Conservation (phyloP, 495 filamentous ascomycete genomes). For the Hypomontagnella submonticulosa region DNA sequence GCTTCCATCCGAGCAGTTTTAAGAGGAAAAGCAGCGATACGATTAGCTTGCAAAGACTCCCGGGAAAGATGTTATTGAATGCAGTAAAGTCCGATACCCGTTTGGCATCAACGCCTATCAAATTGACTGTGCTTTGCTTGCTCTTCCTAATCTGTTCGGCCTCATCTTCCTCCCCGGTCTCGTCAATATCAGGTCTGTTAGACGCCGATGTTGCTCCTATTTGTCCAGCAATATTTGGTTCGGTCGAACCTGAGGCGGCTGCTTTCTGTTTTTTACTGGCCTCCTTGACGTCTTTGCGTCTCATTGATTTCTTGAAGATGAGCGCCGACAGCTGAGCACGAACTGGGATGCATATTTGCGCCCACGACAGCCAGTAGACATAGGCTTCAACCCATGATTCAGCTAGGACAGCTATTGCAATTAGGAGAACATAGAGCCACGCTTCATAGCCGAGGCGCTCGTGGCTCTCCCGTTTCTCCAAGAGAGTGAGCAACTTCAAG, state of each 20-base stretch:
- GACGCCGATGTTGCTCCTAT: constrained; percentile 41
- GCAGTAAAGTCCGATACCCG: constrained; percentile 76
- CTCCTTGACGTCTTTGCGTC: constrained; percentile 80
- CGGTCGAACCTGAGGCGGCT: constrained; percentile 29
- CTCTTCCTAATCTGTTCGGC: constrained; percentile 63
- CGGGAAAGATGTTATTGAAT: constrained; percentile 73
- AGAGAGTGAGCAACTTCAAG: constrained; percentile 67
- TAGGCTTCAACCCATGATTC: constrained; percentile 69
- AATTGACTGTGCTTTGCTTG: constrained; percentile 82
- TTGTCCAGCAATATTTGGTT: constrained; percentile 40
- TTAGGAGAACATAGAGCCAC: constrained; percentile 74
- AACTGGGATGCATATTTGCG: constrained; percentile 71
- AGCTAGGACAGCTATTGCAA: constrained; percentile 67
- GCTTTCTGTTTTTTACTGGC: constrained; percentile 52
- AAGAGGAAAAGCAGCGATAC: constrained; percentile 74
- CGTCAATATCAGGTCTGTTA: constrained; percentile 40
- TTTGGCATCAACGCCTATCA: constrained; percentile 80
- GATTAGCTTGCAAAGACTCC: constrained; percentile 67
- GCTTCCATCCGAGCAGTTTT: constrained; percentile 77
- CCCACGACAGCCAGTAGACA: constrained; percentile 73
- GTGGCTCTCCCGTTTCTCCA: constrained; percentile 68
- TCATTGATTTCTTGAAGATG: constrained; percentile 81
- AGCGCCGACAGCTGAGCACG: constrained; percentile 75
- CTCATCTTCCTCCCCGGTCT: constrained; percentile 63
- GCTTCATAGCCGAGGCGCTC: constrained; percentile 55